Base-by-base conservation (phyloP, 1,284 basidiomycete species). In the Trichosporon sp. region DNA sequence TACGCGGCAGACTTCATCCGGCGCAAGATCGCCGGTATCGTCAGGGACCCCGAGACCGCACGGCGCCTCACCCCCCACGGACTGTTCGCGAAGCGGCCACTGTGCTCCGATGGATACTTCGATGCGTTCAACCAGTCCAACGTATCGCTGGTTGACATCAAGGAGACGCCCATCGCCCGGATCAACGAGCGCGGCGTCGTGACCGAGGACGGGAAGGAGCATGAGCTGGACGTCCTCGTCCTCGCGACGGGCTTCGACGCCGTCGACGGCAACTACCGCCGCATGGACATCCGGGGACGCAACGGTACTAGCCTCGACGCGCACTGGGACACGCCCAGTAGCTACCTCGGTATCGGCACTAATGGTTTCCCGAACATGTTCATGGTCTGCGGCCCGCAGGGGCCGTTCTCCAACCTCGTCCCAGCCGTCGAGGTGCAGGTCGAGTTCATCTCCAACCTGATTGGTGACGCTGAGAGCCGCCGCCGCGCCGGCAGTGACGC, bases 161-260 rank as follows among this genome's bases (percentile, higher is more conserved):
- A 25, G 16, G 61, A 66, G 33, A 59, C 36, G n/a, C 65, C 65
- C 4, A 66, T 66, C 31, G 56, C 27, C 9, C 58, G 40, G 1
- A 23, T 66, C 29, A 52, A 29, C 2, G 23, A 31, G 1, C n/a
- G 33, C 13, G 65, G 65, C 8, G 14, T 66, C 5, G 13, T 36
- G 16, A 63, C 65, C 13, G n/a, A 36, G 16, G 65, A 66, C 61
- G 65, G 59, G 6, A 14, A 1, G 2, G 61, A 58, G 32, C 61
- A 66, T 34, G 31, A 44, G 59, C 59, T 66, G 56, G 61, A 66
- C 61, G 31, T 62, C 13, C 25, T 66, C 16, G 59, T 66, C 13
- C 54, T 62, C 54, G 65, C 65, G 0, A 66, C 65, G 31, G 65
- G 65, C 4, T 66, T 66, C n/a, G 65, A 62, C 40, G 61, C 54